These are phyloP conservation scores for Lentinus polychrous DNA, from an alignment of 1,284 basidiomycete species.

Conservation along the genomic window DNA sequence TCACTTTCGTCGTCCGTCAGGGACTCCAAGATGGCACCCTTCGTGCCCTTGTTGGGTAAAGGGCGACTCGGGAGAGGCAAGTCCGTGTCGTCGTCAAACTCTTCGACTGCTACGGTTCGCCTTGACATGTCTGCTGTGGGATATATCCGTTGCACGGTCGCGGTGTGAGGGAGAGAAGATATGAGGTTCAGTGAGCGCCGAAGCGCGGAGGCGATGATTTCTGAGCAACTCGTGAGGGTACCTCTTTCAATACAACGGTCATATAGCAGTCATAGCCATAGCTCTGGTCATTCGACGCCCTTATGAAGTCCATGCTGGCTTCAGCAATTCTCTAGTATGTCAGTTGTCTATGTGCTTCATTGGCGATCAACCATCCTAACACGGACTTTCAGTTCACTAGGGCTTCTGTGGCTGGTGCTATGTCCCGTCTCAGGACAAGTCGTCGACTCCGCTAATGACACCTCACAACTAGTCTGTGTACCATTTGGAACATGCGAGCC, in stretches of 20 bases:
- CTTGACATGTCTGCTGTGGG: slow-evolving; percentile 46
- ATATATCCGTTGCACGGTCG: too few relatives aligned
- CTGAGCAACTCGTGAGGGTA: too few relatives aligned
- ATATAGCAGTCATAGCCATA: too few relatives aligned
- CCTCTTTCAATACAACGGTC: too few relatives aligned
- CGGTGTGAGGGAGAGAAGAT: too few relatives aligned
- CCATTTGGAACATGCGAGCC: slow-evolving; percentile 80
- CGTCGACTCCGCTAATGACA: slow-evolving; percentile 8
- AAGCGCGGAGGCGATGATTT: not conserved
- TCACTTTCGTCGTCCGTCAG: slow-evolving; percentile 34
- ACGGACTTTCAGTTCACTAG: not conserved
- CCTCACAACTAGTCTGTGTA: slow-evolving; percentile 45
- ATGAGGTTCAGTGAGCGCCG: not conserved
- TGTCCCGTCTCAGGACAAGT: slow-evolving; percentile 4
- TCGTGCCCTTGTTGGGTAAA: slow-evolving; percentile 58
- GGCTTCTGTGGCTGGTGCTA: not conserved
- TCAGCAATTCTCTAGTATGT: not conserved
- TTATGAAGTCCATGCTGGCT: not conserved
- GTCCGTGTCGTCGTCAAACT: slow-evolving; percentile 89
- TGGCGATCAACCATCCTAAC: not conserved
- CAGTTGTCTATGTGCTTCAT: not conserved
- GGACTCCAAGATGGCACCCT: slow-evolving; percentile 65
- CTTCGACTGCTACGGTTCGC: slow-evolving; percentile 55
- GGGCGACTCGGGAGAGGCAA: slow-evolving; percentile 62
- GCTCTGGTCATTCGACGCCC: not conserved